These are phyloP conservation scores for Clitoria ternatea DNA, from an alignment of 306 rosid species.

Conservation along the genomic window DNA sequence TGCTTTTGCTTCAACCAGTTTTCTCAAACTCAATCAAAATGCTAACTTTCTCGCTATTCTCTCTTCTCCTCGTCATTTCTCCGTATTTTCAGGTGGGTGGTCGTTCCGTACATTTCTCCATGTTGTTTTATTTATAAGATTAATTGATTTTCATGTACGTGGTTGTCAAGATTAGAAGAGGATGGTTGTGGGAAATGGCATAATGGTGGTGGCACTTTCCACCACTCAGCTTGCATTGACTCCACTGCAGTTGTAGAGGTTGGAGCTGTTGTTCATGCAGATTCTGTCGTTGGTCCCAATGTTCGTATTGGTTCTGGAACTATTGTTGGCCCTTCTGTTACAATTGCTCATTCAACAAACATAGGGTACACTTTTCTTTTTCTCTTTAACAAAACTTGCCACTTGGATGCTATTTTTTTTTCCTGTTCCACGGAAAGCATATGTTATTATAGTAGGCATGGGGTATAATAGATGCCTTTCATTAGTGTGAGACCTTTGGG, in stretches of 20 bases:
- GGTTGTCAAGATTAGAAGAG: slow-evolving; percentile 43
- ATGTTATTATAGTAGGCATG: background rate
- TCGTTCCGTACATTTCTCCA: background rate
- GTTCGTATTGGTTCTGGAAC: slow-evolving; percentile 72
- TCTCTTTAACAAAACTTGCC: background rate
- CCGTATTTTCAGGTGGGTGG: slow-evolving; percentile 22
- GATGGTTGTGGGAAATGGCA: slow-evolving; percentile 45
- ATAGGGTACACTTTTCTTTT: slow-evolving; percentile 49
- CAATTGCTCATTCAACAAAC: slow-evolving; percentile 55
- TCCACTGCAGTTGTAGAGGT: slow-evolving; percentile 62
- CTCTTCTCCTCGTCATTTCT: slow-evolving; percentile 6
- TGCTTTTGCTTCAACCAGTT: slow-evolving; percentile 21
- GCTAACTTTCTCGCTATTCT: background rate
- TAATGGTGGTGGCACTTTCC: slow-evolving; percentile 84
- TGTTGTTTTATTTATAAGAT: background rate
- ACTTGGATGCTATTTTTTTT: background rate
- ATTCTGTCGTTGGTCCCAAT: slow-evolving; percentile 51
- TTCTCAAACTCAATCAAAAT: background rate
- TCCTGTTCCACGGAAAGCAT: background rate
- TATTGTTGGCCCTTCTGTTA: slow-evolving; percentile 72
- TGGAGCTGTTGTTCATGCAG: slow-evolving; percentile 74
- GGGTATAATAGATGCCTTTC: background rate
- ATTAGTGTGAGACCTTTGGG: background rate
- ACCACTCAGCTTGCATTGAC: slow-evolving; percentile 59
- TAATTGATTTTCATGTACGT: slow-evolving; percentile 11